A percentile compares a stretch with the other conserved stretches of the same genome.
These are phyloP conservation scores for Alnus rubra DNA, from an alignment of 306 rosid genomes.

Conservation along the genomic window DNA sequence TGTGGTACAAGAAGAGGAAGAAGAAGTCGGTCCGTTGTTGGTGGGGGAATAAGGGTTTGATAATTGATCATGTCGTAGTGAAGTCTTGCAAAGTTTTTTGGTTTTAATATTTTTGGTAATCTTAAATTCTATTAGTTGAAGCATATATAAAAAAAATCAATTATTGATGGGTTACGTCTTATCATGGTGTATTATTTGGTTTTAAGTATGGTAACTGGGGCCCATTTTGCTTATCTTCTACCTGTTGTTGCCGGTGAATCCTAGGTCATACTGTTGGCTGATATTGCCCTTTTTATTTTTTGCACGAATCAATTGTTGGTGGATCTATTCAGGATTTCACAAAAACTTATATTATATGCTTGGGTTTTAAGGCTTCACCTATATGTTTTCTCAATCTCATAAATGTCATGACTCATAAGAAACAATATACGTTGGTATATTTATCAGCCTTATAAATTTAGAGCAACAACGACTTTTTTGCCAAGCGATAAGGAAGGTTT, in stretches of 20 bases:
- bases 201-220: conserved; percentile 18
- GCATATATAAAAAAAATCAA: conserved; percentile 34
- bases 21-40: conserved; percentile 8
- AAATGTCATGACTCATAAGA: too few relatives aligned
- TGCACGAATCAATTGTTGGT: conserved; percentile 17
- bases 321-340: conserved; percentile 38
- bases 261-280: conserved; percentile 27
- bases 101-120: neutral
- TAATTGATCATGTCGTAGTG: neutral
- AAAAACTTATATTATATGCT: neutral
- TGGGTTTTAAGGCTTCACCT: neutral
- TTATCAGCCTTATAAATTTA: neutral
- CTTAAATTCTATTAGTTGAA: neutral
- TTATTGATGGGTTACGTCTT: conserved; percentile 51
- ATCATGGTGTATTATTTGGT: conserved; percentile 30
- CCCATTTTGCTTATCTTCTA: conserved; percentile 45
- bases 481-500: neutral
- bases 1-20: conserved; percentile 23
- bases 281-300: neutral
- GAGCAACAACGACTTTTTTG: neutral
- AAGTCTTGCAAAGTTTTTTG: neutral
- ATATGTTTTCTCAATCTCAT: neutral
- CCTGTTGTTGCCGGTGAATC: conserved; percentile 34
- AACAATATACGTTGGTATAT: too few relatives aligned
- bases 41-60: conserved; percentile 26